These are phyloP conservation scores for Cornus suecica DNA, from an alignment of 148 eudicot genomes.

Conservation along the genomic window DNA sequence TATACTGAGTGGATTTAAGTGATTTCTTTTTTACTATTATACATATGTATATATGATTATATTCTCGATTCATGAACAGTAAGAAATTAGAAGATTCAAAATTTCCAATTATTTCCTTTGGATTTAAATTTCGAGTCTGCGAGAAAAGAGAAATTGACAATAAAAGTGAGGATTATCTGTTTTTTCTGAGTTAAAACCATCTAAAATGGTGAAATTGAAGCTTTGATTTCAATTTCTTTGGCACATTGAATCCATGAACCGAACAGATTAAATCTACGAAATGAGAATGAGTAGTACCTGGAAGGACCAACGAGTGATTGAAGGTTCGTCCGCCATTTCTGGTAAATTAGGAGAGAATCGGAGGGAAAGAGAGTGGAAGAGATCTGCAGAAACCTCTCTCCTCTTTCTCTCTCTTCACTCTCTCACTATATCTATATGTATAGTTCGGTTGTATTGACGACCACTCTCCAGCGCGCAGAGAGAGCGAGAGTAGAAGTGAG, in stretches of 20 bases:
- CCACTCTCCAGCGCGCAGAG: neutral
- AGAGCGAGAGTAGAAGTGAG: neutral
- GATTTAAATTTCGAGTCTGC: too few species aligned
- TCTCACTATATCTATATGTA: neutral
- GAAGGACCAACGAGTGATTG: slow-evolving; percentile 71
- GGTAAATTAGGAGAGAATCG: neutral
- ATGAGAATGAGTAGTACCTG: slow-evolving; percentile 40
- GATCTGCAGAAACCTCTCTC: neutral
- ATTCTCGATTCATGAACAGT: neutral
- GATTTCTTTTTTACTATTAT: neutral
- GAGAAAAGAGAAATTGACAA: slow-evolving; percentile 1
- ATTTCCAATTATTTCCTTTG: too few species aligned
- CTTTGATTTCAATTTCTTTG: neutral
- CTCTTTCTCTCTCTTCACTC: neutral
- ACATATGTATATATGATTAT: too few species aligned
- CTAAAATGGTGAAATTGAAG: neutral
- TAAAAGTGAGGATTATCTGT: neutral
- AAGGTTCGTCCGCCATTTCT: slow-evolving; percentile 63
- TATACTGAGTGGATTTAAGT: neutral
- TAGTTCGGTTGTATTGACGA: neutral
- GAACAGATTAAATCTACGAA: slow-evolving; percentile 1
- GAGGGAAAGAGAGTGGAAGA: slow-evolving; percentile 12
- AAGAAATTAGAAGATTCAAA: neutral
- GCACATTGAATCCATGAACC: neutral
- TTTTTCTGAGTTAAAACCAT: neutral